Base-by-base conservation (phyloP, 192 early-diverging fungal genomes). In the Radiomyces spectabilis region DNA sequence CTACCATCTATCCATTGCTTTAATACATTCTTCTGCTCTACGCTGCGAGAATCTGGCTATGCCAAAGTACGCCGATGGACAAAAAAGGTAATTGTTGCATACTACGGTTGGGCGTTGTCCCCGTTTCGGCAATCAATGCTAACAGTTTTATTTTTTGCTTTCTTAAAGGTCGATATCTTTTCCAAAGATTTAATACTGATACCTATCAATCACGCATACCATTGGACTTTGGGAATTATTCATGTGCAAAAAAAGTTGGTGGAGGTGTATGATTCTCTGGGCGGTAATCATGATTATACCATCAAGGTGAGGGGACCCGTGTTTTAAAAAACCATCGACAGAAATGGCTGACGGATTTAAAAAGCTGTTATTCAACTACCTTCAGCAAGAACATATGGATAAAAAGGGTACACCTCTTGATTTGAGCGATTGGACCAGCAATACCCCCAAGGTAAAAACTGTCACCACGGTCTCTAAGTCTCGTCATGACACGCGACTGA, bases 21-120 rank as follows among this genome's bases (percentile, higher is more conserved):
- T 65, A 98, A 87, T 66, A 92, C 93, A 0, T 93, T 92, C 59
- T 98, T 98, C 66, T 96, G 81, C 66, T 63, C 79, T 32, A 86
- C 74, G 5, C 64, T 98, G 27, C 41, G 65, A 12, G 77, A 84
- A 13, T 41, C 77, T 19, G 91, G 90, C 6, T 96, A 92, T 52
- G 61, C 55, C 5, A 72, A 73, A 29, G 87, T 98, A 24, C 64
- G 78, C 31, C 69, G 89, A 19, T 95, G 93, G 91, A 88, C 92
- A 5, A 84, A 85, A 35, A 87, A 82, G 52, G 77, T 53, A 42
- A 19, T 25, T 67, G 10, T 4, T 29, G 18, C 25, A 47, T 72
- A 35, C 35, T 15, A 37, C 15, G 35, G 15, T 37, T 37, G 8
- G 35, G 13, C n/a, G 21, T 2, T 19, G 21, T 4, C n/a, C 5